Evolutionary conservation across 2,329 filamentous ascomycete species (phyloP).

Genomic region (Pseudocercospora pini-densiflorae): DNA sequence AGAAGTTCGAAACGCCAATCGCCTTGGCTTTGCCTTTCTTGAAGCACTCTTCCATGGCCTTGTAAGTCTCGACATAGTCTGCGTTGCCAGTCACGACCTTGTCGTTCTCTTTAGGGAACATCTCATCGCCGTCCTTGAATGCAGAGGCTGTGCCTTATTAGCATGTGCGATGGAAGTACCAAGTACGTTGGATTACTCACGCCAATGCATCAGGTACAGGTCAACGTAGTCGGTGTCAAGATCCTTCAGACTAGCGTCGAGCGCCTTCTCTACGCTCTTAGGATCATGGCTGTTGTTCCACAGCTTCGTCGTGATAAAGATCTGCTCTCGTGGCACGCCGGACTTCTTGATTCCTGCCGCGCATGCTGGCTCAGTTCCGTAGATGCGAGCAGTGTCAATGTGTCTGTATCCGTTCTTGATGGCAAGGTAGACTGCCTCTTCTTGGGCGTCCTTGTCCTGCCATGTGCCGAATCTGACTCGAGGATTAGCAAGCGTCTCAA

Average conservation of each 20-base stretch:
- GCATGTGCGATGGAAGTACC: not conserved
- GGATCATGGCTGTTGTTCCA: constrained; percentile 64
- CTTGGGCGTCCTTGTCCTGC: constrained; percentile 56
- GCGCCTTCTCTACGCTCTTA: constrained; percentile 65
- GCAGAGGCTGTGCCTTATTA: not conserved
- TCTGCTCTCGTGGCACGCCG: constrained; percentile 65
- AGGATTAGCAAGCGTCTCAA: not conserved
- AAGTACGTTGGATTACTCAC: constrained; percentile 40
- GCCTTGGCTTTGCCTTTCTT: constrained; percentile 49
- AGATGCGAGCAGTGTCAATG: constrained; percentile 53
- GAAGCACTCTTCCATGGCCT: constrained; percentile 45
- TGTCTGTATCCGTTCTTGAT: constrained; percentile 60
- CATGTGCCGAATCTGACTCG: constrained; percentile 55
- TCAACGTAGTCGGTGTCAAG: constrained; percentile 70
- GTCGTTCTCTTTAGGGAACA: constrained; percentile 53
- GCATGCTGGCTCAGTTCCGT: constrained; percentile 67
- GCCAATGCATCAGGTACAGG: constrained; percentile 72
- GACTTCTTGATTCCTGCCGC: constrained; percentile 67
- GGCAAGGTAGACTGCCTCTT: constrained; percentile 52
- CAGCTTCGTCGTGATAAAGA: constrained; percentile 66
- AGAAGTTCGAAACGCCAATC: constrained; percentile 60
- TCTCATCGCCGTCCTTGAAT: constrained; percentile 45
- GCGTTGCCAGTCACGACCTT: constrained; percentile 46
- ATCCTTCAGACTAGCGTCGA: constrained; percentile 63
- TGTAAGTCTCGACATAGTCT: constrained; percentile 59